A percentile compares a stretch with the other conserved stretches of the same genome.
Evolutionary conservation across 78 protist genomes (phyloP).

Genomic region (Fonticula alba): DNA sequence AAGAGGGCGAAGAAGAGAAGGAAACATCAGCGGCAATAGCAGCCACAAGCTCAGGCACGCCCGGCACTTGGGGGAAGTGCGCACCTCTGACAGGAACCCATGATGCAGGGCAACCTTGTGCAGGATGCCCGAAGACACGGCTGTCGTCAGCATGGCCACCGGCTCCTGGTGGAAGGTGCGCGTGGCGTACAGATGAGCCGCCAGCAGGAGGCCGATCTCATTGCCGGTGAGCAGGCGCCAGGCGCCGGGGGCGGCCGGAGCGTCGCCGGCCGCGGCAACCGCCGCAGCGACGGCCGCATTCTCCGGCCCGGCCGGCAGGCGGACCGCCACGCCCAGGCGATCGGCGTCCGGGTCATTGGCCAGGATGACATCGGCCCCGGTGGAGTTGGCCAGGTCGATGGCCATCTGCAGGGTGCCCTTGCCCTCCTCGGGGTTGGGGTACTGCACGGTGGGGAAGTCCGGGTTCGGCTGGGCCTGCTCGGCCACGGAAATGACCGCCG

Average conservation of each 20-base stretch:
- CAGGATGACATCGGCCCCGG: conserved; percentile 40
- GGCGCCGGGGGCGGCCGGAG: conserved; percentile 26
- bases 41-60: no score
- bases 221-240: conserved; percentile 90
- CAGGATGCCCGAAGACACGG: conserved; percentile 71
- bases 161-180: neutral
- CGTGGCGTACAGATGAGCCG: conserved; percentile 9
- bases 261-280: neutral
- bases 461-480: conserved; percentile 80
- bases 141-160: conserved; percentile 51
- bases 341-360: conserved; percentile 99
- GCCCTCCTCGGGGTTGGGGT: conserved; percentile 97
- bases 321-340: conserved; percentile 85
- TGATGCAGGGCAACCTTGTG: conserved; percentile 55
- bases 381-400: conserved; percentile 51
- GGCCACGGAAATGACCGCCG: conserved; percentile 25
- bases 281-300: neutral
- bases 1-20: no score
- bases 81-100: conserved; percentile 43
- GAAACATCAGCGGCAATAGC: neutral
- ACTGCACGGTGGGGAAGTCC: conserved; percentile 82
- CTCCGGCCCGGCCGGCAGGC: neutral
- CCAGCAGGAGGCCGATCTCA: conserved; percentile 82
- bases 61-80: neutral
- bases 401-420: conserved; percentile 59